Percentiles rank a stretch among this genome's conserved stretches.
These are phyloP conservation scores for Postia placenta DNA, from an alignment of 768 basidiomycete species.

Conservation along the genomic window DNA sequence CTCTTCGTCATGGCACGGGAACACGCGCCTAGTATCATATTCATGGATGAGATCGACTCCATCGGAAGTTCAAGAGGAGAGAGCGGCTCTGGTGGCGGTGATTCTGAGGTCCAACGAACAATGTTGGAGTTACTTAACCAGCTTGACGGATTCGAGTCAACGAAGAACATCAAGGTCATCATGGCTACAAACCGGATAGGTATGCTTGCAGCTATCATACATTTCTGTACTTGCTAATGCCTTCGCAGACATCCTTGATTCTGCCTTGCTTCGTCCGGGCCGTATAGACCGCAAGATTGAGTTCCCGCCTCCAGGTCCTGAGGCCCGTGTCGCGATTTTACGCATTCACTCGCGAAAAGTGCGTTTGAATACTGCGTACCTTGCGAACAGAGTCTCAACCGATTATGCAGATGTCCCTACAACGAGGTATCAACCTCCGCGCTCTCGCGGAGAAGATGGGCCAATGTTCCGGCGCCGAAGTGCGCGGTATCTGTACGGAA, in stretches of 20 bases:
- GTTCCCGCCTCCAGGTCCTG: conserved; percentile 96
- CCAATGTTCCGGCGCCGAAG: conserved; percentile 96
- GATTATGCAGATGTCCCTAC: conserved; percentile 82
- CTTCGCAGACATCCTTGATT: conserved; percentile 80
- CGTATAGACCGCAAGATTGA: conserved; percentile 98
- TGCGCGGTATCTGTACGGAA: conserved; percentile 94
- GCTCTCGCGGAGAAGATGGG: conserved; percentile 99
- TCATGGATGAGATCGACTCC: conserved; percentile 99
- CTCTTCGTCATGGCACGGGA: conserved; percentile 98
- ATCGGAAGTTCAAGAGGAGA: conserved; percentile 93
- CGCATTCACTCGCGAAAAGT: conserved; percentile 96
- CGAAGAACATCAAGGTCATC: conserved; percentile 83
- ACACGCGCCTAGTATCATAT: conserved; percentile 96
- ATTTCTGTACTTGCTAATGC: background rate
- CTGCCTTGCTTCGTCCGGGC: conserved; percentile 87
- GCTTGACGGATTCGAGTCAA: conserved; percentile 63
- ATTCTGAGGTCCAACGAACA: conserved; percentile 62
- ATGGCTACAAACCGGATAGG: conserved; percentile 99
- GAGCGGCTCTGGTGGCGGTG: conserved; percentile 54
- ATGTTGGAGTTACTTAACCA: conserved; percentile 65
- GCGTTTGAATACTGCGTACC: conserved; percentile 2
- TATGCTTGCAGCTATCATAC: conserved; percentile 17
- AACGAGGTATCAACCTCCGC: conserved; percentile 95
- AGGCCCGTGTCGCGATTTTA: conserved; percentile 94
- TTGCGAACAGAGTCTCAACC: background rate